Evolutionary conservation across 2,329 filamentous ascomycete genomes (phyloP).

Genomic region (Aspergillus hortae): DNA sequence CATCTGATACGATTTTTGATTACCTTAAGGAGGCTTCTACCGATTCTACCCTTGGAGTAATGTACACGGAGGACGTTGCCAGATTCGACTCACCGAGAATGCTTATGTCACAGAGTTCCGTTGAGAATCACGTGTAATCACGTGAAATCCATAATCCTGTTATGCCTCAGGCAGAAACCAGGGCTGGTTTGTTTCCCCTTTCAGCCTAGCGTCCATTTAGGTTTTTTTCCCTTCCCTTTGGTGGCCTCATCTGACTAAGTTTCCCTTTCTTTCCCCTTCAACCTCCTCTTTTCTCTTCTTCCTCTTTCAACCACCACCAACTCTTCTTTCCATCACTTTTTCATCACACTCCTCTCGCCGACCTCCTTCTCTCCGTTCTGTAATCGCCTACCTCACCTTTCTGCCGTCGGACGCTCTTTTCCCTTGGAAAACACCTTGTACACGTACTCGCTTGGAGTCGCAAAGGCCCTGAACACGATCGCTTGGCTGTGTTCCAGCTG

Average conservation of each 20-base stretch:
- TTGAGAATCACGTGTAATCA: constrained; percentile 3
- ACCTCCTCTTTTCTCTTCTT: constrained; percentile 6
- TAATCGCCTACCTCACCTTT: constrained; percentile 2
- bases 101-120: too few species aligned
- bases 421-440: constrained; percentile 34
- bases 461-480: constrained; percentile 25
- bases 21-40: too few species aligned
- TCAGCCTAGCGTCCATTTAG: background rate
- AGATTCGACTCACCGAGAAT: constrained; percentile 10
- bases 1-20: too few species aligned
- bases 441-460: constrained; percentile 33
- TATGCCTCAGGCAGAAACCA: background rate
- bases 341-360: constrained; percentile 1
- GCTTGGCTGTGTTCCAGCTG: constrained; percentile 39
- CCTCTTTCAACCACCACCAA: background rate
- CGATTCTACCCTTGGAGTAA: background rate
- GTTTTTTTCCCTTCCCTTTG: constrained; percentile 1
- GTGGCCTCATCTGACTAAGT: constrained; percentile 16
- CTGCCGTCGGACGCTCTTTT: constrained; percentile 6
- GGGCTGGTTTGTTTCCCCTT: background rate
- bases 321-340: constrained; percentile 7
- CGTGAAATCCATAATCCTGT: background rate
- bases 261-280: background rate
- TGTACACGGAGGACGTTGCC: constrained; percentile 1
- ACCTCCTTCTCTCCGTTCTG: constrained; percentile 1